phyloP scores from a whole-genome alignment of 176 grass and related monocot genomes.

The Musa troglodytarum region DNA sequence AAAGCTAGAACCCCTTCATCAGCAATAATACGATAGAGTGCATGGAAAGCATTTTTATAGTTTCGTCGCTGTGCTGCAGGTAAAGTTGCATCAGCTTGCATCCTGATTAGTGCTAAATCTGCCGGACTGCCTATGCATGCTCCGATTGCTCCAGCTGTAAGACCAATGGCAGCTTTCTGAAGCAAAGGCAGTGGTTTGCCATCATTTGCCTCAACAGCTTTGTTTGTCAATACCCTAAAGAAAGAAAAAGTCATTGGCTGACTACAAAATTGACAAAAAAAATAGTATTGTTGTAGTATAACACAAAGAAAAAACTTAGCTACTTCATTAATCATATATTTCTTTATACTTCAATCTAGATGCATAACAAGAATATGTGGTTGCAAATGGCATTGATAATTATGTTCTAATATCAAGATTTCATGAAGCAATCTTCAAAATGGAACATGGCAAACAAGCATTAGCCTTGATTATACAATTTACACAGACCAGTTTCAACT shows the following conservation, averaged over 20 bases:
- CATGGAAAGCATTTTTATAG: slow-evolving; percentile 96
- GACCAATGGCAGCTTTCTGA: slow-evolving; percentile 81
- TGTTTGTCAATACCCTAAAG: slow-evolving; percentile 80
- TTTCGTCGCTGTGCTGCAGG: slow-evolving; percentile 58
- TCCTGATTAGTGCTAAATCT: slow-evolving; percentile 85
- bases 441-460: not conserved
- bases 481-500: too few species aligned
- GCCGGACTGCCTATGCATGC: slow-evolving; percentile 75
- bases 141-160: slow-evolving; percentile 93
- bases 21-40: slow-evolving; percentile 66
- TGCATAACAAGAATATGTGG: not conserved
- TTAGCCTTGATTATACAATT: not conserved
- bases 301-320: not conserved
- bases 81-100: slow-evolving; percentile 93
- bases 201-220: slow-evolving; percentile 92
- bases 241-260: not conserved
- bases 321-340: not conserved
- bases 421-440: not conserved
- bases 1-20: slow-evolving; percentile 92
- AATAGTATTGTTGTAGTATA: not conserved
- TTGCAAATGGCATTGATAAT: not conserved
- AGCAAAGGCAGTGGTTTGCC: slow-evolving; percentile 76
- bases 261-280: not conserved
- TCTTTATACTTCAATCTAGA: not conserved
- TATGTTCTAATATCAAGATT: not conserved